phyloP scores from a whole-genome alignment of 192 early-diverging fungal genomes.

The Coemansia interrupta region DNA sequence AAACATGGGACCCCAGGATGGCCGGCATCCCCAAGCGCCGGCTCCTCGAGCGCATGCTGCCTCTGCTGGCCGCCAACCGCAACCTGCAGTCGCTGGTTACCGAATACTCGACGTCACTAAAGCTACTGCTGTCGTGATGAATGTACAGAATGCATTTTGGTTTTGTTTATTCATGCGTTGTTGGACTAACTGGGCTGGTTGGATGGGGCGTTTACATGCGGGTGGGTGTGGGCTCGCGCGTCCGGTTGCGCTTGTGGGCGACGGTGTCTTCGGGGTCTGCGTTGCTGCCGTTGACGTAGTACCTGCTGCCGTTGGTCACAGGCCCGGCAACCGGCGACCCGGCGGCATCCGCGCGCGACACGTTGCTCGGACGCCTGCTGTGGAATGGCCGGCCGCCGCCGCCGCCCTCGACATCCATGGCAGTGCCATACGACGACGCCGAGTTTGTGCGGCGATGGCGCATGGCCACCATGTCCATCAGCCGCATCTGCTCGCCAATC shows the following conservation, averaged over 20 bases:
- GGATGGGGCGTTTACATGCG: constrained; percentile 12
- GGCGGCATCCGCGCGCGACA: too few relatives aligned
- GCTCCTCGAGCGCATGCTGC: constrained; percentile 63
- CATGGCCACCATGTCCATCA: constrained; percentile 21
- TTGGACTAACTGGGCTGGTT: too few relatives aligned
- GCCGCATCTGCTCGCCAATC: constrained; percentile 46
- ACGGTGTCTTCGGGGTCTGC: background rate
- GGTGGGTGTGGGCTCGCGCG: constrained; percentile 34
- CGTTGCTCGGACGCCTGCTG: too few relatives aligned
- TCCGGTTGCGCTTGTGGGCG: constrained; percentile 42
- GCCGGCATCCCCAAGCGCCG: constrained; percentile 62
- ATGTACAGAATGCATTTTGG: too few relatives aligned
- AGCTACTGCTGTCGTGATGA: too few relatives aligned
- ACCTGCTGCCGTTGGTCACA: background rate
- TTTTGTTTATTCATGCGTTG: constrained; percentile 1
- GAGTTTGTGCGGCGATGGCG: too few relatives aligned
- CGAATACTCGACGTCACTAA: constrained; percentile 51
- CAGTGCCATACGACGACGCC: background rate
- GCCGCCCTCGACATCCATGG: constrained; percentile 1
- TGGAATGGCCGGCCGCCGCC: background rate
- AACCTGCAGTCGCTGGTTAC: constrained; percentile 59
- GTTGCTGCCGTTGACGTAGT: background rate
- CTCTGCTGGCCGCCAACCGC: constrained; percentile 66
- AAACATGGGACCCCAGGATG: constrained; percentile 10
- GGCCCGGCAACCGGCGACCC: background rate